These are phyloP conservation scores for Cryphonectria carpinicola DNA, from an alignment of 2,329 filamentous ascomycete species.

Conservation along the genomic window DNA sequence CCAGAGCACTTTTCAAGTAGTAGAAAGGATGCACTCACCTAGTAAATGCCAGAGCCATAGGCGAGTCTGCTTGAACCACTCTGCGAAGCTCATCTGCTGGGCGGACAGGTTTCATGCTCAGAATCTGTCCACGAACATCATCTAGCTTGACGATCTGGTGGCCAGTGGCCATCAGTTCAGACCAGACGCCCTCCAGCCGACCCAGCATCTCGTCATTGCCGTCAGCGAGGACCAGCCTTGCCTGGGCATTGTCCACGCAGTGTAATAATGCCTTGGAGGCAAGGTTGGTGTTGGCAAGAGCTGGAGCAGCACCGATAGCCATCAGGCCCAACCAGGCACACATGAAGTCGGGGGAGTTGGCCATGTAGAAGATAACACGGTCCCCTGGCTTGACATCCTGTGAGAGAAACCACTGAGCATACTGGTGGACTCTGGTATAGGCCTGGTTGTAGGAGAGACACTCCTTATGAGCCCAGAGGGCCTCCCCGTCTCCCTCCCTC, in stretches of 20 bases:
- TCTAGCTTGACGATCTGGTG: conserved; percentile 62
- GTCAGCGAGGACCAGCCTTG: conserved; percentile 63
- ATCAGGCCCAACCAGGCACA: conserved; percentile 67
- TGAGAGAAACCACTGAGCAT: conserved; percentile 63
- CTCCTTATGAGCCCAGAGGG: conserved; percentile 69
- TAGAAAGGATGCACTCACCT: conserved; percentile 33
- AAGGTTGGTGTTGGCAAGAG: conserved; percentile 73
- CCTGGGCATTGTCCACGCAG: conserved; percentile 62
- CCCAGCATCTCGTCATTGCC: conserved; percentile 55
- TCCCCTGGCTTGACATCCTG: conserved; percentile 62
- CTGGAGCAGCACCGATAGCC: conserved; percentile 69
- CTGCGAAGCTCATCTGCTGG: conserved; percentile 60
- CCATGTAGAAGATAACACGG: conserved; percentile 68
- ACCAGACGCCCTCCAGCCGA: conserved; percentile 61
- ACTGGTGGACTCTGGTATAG: conserved; percentile 61
- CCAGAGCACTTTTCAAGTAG: neutral
- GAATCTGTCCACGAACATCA: conserved; percentile 46
- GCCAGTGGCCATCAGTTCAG: conserved; percentile 51
- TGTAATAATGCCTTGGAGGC: conserved; percentile 66
- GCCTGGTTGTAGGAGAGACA: conserved; percentile 63
- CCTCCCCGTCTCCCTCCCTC: conserved; percentile 55
- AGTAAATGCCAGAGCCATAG: conserved; percentile 72
- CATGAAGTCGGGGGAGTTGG: conserved; percentile 69
- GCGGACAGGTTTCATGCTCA: conserved; percentile 50
- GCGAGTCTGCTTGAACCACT: conserved; percentile 54